These are phyloP conservation scores for Verticillium zaregamsianum DNA, from an alignment of 2,329 filamentous ascomycete species.

Conservation along the genomic window DNA sequence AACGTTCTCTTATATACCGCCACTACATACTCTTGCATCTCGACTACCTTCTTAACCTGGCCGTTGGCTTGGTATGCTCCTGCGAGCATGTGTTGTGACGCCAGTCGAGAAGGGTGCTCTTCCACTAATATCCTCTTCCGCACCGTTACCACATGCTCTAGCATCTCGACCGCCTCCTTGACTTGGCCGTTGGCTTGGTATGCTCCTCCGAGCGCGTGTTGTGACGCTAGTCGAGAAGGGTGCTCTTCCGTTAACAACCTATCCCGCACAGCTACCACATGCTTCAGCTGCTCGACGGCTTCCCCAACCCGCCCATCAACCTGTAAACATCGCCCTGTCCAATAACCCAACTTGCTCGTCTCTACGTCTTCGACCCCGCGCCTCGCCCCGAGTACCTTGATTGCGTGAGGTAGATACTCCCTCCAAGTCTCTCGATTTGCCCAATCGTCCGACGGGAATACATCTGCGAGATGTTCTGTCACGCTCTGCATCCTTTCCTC, in stretches of 20 bases:
- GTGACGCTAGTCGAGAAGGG: no score
- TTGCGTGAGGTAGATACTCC: constrained; percentile 3
- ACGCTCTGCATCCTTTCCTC: neutral
- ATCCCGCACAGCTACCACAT: no score
- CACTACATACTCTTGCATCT: constrained; percentile 2
- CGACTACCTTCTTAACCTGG: neutral
- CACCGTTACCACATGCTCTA: constrained; percentile 3
- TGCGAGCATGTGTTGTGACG: constrained; percentile 1
- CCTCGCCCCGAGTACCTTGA: neutral
- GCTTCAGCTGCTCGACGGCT: no score
- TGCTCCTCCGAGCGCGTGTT: no score
- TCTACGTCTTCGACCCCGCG: neutral
- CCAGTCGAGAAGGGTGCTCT: neutral
- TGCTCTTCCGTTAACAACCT: no score
- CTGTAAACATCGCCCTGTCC: neutral
- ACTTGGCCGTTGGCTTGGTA: no score
- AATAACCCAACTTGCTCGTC: neutral
- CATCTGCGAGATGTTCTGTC: neutral
- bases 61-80: constrained; percentile 2
- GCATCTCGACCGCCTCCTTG: neutral
- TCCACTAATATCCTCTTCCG: neutral
- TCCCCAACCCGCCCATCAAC: neutral
- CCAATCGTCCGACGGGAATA: constrained; percentile 2
- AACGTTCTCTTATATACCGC: neutral
- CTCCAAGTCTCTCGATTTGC: constrained; percentile 3